Percentiles rank a stretch among this genome's conserved stretches.
Conservation (phyloP, 805 yeast genomes). For the Candida pini region DNA sequence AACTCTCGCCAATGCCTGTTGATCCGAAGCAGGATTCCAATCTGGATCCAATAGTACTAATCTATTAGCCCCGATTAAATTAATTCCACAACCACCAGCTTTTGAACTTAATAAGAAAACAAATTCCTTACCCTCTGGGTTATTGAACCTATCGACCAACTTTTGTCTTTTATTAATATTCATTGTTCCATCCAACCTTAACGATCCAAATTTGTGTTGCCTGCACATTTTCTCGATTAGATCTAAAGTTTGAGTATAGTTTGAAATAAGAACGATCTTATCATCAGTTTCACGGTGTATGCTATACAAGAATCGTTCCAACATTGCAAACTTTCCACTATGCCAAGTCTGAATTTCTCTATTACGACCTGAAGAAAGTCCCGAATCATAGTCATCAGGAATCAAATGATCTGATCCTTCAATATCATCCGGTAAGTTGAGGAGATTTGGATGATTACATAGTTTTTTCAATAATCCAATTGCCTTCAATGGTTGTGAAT, state of each 20-base stretch:
- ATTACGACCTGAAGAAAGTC: slow-evolving; percentile 46
- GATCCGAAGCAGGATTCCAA: slow-evolving; percentile 99
- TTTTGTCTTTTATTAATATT: slow-evolving; percentile 88
- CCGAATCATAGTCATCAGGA: slow-evolving; percentile 68
- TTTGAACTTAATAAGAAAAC: slow-evolving; percentile 86
- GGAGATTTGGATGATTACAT: slow-evolving; percentile 89
- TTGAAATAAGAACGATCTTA: slow-evolving; percentile 90
- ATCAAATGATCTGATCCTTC: slow-evolving; percentile 58
- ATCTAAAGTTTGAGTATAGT: slow-evolving; percentile 92
- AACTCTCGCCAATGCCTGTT: slow-evolving; percentile 94
- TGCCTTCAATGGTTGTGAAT: slow-evolving; percentile 83
- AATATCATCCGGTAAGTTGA: slow-evolving; percentile 72
- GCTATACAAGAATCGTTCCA: slow-evolving; percentile 77
- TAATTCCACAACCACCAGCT: slow-evolving; percentile 99
- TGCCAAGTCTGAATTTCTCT: slow-evolving; percentile 72
- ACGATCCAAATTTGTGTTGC: slow-evolving; percentile 60
- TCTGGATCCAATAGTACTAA: slow-evolving; percentile 83
- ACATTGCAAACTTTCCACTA: slow-evolving; percentile 81
- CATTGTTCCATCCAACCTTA: slow-evolving; percentile 91
- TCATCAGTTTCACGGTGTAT: slow-evolving; percentile 82
- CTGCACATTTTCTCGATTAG: slow-evolving; percentile 85
- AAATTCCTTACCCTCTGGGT: slow-evolving; percentile 84
- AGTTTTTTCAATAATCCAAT: slow-evolving; percentile 84
- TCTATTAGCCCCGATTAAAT: slow-evolving; percentile 93
- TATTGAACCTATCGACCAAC: slow-evolving; percentile 84